Conservation (phyloP, 164 flowering plant genomes). For the Houttuynia cordata region DNA sequence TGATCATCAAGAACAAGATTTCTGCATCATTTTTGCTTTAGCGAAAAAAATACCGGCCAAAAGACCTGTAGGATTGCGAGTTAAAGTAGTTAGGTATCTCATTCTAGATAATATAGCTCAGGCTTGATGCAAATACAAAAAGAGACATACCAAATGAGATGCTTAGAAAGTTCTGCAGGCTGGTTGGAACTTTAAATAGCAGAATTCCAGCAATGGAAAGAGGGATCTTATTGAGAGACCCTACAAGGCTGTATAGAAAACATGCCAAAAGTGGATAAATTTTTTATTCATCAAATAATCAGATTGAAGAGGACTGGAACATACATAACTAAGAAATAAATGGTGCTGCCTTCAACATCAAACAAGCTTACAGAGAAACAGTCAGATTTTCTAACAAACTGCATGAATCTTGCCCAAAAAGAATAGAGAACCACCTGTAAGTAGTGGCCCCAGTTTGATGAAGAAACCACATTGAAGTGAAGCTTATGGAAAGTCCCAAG, state of each 20-base stretch:
- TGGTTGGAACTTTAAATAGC: constrained; percentile 92
- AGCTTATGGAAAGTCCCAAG: constrained; percentile 93
- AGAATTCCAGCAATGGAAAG: constrained; percentile 81
- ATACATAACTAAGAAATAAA: no score
- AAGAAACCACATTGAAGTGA: constrained; percentile 99
- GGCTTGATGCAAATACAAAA: neutral
- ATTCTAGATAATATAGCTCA: neutral
- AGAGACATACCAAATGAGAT: constrained; percentile 67
- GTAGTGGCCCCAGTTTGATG: constrained; percentile 99
- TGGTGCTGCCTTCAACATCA: neutral
- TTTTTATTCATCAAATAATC: neutral
- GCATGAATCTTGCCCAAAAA: neutral
- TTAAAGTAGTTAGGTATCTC: neutral
- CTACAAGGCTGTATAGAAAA: constrained; percentile 99
- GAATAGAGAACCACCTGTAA: constrained; percentile 50
- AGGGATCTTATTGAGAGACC: constrained; percentile 93
- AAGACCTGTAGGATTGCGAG: constrained; percentile 40
- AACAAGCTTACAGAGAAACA: neutral
- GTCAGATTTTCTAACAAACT: neutral
- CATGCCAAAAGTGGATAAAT: constrained; percentile 3
- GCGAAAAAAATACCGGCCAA: constrained; percentile 91
- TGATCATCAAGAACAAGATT: constrained; percentile 25
- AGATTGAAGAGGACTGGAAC: neutral
- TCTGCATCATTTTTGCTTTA: constrained; percentile 64
- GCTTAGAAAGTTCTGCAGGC: constrained; percentile 78